A percentile compares a stretch with the other conserved stretches of the same genome.
Evolutionary conservation across 2,329 filamentous ascomycete genomes (phyloP).

Genomic region (Colletotrichum sidae): DNA sequence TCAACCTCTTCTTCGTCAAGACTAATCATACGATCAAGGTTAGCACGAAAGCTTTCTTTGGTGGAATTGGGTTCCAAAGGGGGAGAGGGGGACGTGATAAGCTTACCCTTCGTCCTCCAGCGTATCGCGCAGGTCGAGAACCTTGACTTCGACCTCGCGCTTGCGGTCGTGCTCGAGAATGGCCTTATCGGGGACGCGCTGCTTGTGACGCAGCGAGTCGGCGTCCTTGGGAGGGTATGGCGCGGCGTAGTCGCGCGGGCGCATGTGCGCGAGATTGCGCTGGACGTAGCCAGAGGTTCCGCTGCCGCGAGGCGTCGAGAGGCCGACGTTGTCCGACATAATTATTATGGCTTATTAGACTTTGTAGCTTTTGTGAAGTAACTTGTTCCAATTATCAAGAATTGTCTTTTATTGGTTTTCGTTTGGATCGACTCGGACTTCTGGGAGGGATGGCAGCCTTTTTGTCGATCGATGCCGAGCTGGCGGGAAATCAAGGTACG

Average conservation of each 20-base stretch:
- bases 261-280: slow-evolving; percentile 90
- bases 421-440: too few species aligned
- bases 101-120: slow-evolving; percentile 87
- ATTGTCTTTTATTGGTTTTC: too few species aligned
- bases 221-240: slow-evolving; percentile 80
- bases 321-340: slow-evolving; percentile 99
- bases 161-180: slow-evolving; percentile 96
- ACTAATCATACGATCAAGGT: slow-evolving; percentile 51
- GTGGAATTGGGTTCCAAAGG: too few species aligned
- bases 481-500: slow-evolving; percentile 19
- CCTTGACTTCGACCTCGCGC: slow-evolving; percentile 90
- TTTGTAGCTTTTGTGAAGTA: neutral
- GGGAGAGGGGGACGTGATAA: slow-evolving; percentile 44
- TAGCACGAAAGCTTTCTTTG: neutral
- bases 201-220: slow-evolving; percentile 77
- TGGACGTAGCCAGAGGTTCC: slow-evolving; percentile 98
- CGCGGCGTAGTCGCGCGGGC: slow-evolving; percentile 81
- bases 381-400: too few species aligned
- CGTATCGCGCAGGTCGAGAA: slow-evolving; percentile 88
- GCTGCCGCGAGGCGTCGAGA: slow-evolving; percentile 92
- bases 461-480: slow-evolving; percentile 3
- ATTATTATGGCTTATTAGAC: neutral
- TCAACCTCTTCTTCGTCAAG: slow-evolving; percentile 94
- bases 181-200: slow-evolving; percentile 87
- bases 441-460: neutral